Conservation (phyloP, 1,284 basidiomycete genomes). For the Puccinia hordei region DNA sequence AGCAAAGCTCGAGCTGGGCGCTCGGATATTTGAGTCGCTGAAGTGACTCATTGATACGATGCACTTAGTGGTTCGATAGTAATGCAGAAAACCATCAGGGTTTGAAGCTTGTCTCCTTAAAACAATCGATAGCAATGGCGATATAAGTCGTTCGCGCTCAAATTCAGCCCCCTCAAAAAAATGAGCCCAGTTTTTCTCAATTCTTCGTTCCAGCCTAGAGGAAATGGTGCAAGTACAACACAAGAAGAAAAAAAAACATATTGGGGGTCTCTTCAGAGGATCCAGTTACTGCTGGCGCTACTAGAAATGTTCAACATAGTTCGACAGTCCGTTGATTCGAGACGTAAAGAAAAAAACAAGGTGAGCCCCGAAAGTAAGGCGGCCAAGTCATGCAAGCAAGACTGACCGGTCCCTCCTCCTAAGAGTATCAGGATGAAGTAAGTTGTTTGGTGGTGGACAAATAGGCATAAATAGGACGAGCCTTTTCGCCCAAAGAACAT, state of each 20-base stretch:
- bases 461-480: not conserved
- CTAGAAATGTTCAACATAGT: not conserved
- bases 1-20: no score
- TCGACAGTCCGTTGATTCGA: not conserved
- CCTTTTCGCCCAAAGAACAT: not conserved
- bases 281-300: not conserved
- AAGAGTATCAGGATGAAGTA: not conserved
- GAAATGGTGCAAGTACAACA: no score
- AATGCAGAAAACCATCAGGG: no score
- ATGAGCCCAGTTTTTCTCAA: no score
- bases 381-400: not conserved
- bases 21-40: no score
- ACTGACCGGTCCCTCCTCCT: not conserved
- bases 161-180: no score
- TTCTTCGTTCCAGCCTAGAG: no score
- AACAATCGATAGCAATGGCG: no score
- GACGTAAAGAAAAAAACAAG: not conserved
- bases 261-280: not conserved
- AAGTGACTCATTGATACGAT: no score
- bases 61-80: no score
- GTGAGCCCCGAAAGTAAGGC: not conserved
- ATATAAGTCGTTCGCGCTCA: no score
- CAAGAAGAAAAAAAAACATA: not conserved
- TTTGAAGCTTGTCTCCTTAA: no score
- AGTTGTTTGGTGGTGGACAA: not conserved